Conservation (phyloP, 352 stramenopile genomes). For the Globisporangium parvum region DNA sequence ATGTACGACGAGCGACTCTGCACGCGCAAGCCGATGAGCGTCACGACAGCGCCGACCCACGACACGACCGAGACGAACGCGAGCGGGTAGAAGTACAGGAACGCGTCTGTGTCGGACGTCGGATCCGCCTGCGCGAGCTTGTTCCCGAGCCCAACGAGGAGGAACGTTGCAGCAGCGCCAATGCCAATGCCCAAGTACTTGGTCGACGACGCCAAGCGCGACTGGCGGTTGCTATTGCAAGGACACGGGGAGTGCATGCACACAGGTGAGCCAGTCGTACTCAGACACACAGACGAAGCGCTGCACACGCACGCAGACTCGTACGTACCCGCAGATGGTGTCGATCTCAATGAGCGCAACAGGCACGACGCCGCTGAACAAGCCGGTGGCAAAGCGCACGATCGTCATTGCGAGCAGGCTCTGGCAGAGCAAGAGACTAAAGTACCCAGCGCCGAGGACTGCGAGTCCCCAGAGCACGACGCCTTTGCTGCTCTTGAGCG, state of each 20-base stretch:
- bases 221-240: constrained; percentile 48
- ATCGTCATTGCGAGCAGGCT: constrained; percentile 71
- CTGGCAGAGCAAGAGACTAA: constrained; percentile 72
- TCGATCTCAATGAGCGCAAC: constrained; percentile 79
- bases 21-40: constrained; percentile 58
- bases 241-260: neutral
- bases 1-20: constrained; percentile 60
- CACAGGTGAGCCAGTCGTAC: too few species aligned
- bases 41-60: constrained; percentile 63
- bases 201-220: constrained; percentile 46
- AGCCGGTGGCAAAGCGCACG: constrained; percentile 66
- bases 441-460: constrained; percentile 57
- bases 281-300: neutral
- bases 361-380: constrained; percentile 68
- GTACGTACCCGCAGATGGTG: constrained; percentile 63
- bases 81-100: constrained; percentile 73
- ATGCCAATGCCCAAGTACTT: constrained; percentile 66
- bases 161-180: constrained; percentile 39
- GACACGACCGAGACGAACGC: constrained; percentile 68
- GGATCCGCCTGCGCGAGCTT: constrained; percentile 42
- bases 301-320: neutral
- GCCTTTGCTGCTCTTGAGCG: constrained; percentile 71
- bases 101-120: constrained; percentile 30
- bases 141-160: constrained; percentile 38
- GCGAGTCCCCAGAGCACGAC: constrained; percentile 78